Evolutionary conservation across 2,329 filamentous ascomycete species (phyloP), one percentile per base, ranked within the genome.

Genomic region (Phoma herbarum): DNA sequence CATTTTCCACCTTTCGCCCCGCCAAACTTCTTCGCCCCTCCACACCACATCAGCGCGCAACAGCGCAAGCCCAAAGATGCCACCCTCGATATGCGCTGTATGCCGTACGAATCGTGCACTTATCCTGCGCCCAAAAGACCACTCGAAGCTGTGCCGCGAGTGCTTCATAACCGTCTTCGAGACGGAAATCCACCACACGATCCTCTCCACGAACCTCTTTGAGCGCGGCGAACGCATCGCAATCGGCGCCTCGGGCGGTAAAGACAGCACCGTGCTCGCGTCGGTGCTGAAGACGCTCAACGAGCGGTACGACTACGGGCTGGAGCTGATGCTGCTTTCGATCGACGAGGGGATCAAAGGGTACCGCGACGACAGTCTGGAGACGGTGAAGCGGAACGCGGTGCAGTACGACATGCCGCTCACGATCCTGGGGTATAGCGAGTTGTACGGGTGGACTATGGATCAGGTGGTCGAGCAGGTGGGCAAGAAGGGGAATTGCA

Each of bases 361-460:
- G 7, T 99, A 99, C 73, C 86, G 96, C 60, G 96, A 99, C 74
- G 95, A 99, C 78, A 96, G 91, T 47, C 82, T 99, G 18, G 93
- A 98, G 79, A 98, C 95, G 0, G 95, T 99, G 44, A 97, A 97
- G 83, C 85, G 94, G 59, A 98, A 99, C 77, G 91, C 93, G 0
- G 77, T 86, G 12, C 93, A 98, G 77, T 97, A 98, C 78, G 88
- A 90, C 1, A 96, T 99, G 90, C 88, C 91, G 0, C 81, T 99
- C 47, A 91, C 92, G 68, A 96, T 99, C 55, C 87, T 99, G 48
- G 93, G 94, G 48, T 99, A 99, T 71, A 90, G 89, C 52, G 91
- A 97, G 71, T 82, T 99, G 10, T 99, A 99, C 75, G 95, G 94
- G 9, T 99, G 95, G 95, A 97, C 93, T 1, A 99, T 99, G 95